A percentile compares a stretch with the other conserved stretches of the same genome.
phyloP scores from a whole-genome alignment of 352 stramenopile genomes.

The Pythium sp. region DNA sequence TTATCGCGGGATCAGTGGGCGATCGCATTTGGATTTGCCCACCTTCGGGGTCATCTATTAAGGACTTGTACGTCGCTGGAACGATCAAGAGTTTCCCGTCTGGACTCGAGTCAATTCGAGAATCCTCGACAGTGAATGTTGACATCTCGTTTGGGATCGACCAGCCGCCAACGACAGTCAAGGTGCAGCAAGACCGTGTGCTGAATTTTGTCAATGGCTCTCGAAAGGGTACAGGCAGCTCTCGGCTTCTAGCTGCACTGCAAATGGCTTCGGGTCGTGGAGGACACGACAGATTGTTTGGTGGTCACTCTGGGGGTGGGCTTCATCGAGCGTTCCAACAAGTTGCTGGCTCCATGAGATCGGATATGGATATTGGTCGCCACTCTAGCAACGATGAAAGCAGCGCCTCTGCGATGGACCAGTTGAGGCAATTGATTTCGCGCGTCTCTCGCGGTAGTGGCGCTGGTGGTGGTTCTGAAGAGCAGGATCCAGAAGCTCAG shows the following conservation, averaged over 20 bases:
- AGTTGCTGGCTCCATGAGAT: constrained; percentile 21
- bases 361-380: not conserved
- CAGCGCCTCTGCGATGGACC: constrained; percentile 37
- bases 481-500: not conserved
- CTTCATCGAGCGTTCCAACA: constrained; percentile 42
- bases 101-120: constrained; percentile 44
- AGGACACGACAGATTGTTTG: constrained; percentile 19
- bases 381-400: not conserved
- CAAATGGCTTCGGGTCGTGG: constrained; percentile 33
- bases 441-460: constrained; percentile 20
- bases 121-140: constrained; percentile 44
- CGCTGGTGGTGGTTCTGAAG: not conserved
- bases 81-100: constrained; percentile 64
- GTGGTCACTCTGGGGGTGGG: constrained; percentile 10
- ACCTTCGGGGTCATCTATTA: constrained; percentile 20
- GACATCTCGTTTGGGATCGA: constrained; percentile 48
- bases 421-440: constrained; percentile 54
- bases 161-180: constrained; percentile 33
- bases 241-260: constrained; percentile 57
- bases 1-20: constrained; percentile 45
- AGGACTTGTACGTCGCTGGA: constrained; percentile 49
- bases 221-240: constrained; percentile 32
- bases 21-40: constrained; percentile 68
- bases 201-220: constrained; percentile 46
- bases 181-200: constrained; percentile 59